Evolutionary conservation across 345 rosid species (phyloP), one percentile per base, ranked within the genome.

Genomic region (Gossypium anomalum): DNA sequence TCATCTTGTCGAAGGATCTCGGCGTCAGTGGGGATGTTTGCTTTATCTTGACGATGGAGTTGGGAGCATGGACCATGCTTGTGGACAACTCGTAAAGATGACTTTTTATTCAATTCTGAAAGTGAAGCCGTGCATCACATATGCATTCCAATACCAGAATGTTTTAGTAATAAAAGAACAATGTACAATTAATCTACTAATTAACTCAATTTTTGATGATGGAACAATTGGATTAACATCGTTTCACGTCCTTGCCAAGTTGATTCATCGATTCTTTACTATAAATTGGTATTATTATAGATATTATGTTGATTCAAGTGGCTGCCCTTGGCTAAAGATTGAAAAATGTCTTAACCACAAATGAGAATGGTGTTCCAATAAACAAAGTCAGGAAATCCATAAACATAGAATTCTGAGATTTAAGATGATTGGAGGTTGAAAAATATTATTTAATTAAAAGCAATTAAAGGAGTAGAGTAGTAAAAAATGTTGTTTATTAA

Each of bases 41-140:
- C 17, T 23, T 51, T 75, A 17, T 47, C 65, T 27, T 41, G 76
- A 48, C 49, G 57, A 53, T 56, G 57, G 49, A 77, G 79, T 9
- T 68, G 34, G 13, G 83, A 74, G 80, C 98, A 93, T 65, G 98
- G 85, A 1, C 98, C 98, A 47, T 89, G 84, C 75, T 81, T 86
- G 82, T 93, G 92, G 57, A 83, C 79, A 66, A 93, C 90, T 47
- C 58, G 80, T 71, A 93, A 83, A 4, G 89, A 81, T 20, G 96
- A 81, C 62, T 80, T 80, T 17, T 79, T 70, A 11, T 71, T 78
- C 13, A 76, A 51, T 25, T 57, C 90, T 81, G 86, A 66, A 20
- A 51, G n/a, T 10, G 38, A 23, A 23, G 1, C n/a, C 52, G 20
- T 23, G 4, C 15, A 45, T 49, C 16, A 67, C 3, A 23, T 7